Evolutionary conservation across 1,284 basidiomycete genomes (phyloP).

Genomic region (Macrocystidia cucumis): DNA sequence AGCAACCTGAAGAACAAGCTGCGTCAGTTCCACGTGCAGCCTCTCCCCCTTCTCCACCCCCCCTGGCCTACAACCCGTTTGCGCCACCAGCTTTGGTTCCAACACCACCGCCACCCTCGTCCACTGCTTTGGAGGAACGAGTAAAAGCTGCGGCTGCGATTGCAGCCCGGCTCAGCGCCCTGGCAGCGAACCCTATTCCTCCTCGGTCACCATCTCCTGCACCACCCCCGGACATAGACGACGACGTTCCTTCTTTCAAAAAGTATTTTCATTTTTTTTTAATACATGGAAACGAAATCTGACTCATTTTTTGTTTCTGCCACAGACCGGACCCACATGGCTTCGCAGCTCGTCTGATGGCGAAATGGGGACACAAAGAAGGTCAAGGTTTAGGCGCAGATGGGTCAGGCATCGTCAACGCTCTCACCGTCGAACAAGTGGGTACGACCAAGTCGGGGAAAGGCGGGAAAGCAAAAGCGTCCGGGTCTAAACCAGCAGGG

Average conservation of each 20-base stretch:
- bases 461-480: conserved; percentile 23
- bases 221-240: conserved; percentile 18
- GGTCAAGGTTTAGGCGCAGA: conserved; percentile 85
- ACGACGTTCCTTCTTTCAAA: conserved; percentile 13
- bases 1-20: conserved; percentile 14
- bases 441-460: conserved; percentile 31
- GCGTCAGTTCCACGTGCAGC: conserved; percentile 12
- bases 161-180: conserved; percentile 60
- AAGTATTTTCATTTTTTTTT: conserved; percentile 6
- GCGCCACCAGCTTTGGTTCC: conserved; percentile 51
- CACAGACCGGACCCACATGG: conserved; percentile 59
- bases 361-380: conserved; percentile 92
- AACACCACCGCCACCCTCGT: conserved; percentile 34
- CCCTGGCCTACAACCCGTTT: conserved; percentile 59
- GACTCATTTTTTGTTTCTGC: not conserved
- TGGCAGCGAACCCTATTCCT: conserved; percentile 29
- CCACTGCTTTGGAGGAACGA: conserved; percentile 46
- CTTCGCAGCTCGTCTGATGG: conserved; percentile 79
- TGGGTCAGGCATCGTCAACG: conserved; percentile 81
- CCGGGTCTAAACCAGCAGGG: conserved; percentile 15
- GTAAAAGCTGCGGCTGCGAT: conserved; percentile 76
- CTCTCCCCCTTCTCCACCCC: conserved; percentile 34
- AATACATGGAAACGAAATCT: not conserved
- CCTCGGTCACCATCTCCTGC: conserved; percentile 15
- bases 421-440: conserved; percentile 74